A percentile compares a stretch with the other conserved stretches of the same genome.
Evolutionary conservation across 1,139 yeast species (phyloP).

Genomic region (Sugiyamaella grinbergsii): DNA sequence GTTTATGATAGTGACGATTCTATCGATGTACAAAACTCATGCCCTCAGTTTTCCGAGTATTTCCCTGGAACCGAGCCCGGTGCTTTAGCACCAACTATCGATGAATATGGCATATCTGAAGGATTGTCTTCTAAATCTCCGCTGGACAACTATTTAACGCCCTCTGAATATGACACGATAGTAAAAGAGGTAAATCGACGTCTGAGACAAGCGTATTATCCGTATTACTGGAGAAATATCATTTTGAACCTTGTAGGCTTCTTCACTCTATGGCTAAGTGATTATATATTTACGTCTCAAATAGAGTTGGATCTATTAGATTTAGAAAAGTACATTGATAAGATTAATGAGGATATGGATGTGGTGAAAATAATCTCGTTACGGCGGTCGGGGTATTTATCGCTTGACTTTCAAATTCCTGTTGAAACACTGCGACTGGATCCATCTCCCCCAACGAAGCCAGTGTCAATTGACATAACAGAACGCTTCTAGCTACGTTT

Average conservation of each 20-base stretch:
- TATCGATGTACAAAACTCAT: constrained; percentile 30
- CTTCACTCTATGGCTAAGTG: constrained; percentile 47
- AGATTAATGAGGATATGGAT: constrained; percentile 46
- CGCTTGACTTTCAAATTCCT: constrained; percentile 36
- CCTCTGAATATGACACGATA: constrained; percentile 47
- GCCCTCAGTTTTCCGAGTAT: constrained; percentile 60
- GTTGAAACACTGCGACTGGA: constrained; percentile 1
- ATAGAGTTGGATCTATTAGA: constrained; percentile 42
- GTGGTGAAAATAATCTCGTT: constrained; percentile 56
- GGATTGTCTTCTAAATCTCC: constrained; percentile 47
- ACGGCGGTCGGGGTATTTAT: constrained; percentile 59
- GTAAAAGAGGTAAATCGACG: constrained; percentile 50
- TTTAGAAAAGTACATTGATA: constrained; percentile 52
- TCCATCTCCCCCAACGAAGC: too few species aligned
- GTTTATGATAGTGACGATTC: constrained; percentile 44
- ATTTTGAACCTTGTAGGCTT: constrained; percentile 51
- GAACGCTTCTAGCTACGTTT: not conserved
- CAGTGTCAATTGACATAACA: too few species aligned
- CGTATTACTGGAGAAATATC: constrained; percentile 44
- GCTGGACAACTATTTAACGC: constrained; percentile 47
- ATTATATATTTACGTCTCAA: constrained; percentile 38
- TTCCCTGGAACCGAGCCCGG: constrained; percentile 73
- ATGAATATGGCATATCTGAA: constrained; percentile 7
- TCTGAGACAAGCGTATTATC: constrained; percentile 49
- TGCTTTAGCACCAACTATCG: constrained; percentile 46